Base-by-base conservation (phyloP, 23 red algal species). In the Cyanidioschyzon merolae region DNA sequence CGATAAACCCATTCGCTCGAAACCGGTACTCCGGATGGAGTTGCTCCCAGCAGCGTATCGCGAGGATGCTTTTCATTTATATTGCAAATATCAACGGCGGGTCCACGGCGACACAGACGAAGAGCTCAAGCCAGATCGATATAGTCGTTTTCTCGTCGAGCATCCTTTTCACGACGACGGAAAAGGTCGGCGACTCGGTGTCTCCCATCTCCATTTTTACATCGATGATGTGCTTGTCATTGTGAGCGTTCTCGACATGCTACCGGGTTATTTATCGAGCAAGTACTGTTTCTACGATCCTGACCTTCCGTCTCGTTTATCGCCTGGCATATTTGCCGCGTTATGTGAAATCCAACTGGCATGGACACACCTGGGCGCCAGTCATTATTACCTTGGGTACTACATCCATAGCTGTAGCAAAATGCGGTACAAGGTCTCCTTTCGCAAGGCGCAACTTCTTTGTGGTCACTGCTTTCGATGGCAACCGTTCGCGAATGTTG, bases 281-380 rank as follows among this genome's bases (percentile, higher is more conserved):
- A 87, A 90, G 27, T 96, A 96, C 68, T 76, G 89, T 18, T 96
- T 96, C 35, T 96, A 90, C 75, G 87, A 90, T 50, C 92, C 92
- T 27, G 87, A 84, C 1, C 86, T 82, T 79, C 76, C 51, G 0
- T 74, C 78, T 37, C 74, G 38, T 1, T 31, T 96, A 39, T 96
- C 92, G 1, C 83, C 85, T 27, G 92, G 92, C 58, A 83, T 83
- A 15, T 75, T 90, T 26, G 83, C 87, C 21, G 83, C 92, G 76
- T 74, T 96, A 39, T 82, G 87, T 38, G 92, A 96, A 75, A 87
- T 90, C 36, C 83, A 86, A 2, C 85, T 76, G 0, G 50, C 75
- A 39, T 57, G 39, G 24, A 51, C 58, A 41, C 80, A 68, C 37
- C 75, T 85, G 21, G 26, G 37, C 58, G 25, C 87, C 40, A 83